These are phyloP conservation scores for Leccinum uliginosum DNA, from an alignment of 768 basidiomycete species.

Conservation along the genomic window DNA sequence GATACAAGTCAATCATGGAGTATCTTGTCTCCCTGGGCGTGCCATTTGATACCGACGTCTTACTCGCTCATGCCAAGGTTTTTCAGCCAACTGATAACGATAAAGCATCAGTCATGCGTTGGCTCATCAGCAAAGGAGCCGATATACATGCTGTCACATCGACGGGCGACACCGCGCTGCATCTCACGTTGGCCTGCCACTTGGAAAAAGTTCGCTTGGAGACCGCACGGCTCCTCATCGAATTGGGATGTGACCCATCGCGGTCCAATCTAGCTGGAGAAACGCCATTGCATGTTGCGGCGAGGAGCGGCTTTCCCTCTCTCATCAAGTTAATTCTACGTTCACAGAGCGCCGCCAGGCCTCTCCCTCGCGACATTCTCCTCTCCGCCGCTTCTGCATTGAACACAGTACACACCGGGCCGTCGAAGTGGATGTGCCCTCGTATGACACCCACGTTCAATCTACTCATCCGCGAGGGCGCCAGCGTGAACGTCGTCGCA, in stretches of 20 bases:
- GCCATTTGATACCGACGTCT: background rate
- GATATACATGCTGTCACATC: background rate
- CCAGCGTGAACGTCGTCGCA: background rate
- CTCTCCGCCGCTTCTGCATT: background rate
- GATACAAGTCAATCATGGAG: background rate
- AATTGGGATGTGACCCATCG: background rate
- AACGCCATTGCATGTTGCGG: conserved; percentile 1
- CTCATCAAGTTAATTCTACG: background rate
- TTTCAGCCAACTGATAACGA: background rate
- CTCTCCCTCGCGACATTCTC: background rate
- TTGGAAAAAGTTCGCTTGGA: background rate
- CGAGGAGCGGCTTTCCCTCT: background rate
- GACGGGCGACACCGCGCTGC: background rate
- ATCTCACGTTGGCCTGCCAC: background rate
- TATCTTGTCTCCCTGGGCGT: conserved; percentile 1
- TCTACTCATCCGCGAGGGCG: background rate
- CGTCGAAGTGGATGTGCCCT: background rate
- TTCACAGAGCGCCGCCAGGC: background rate
- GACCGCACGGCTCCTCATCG: background rate
- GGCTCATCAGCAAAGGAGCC: conserved; percentile 1
- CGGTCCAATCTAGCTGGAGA: background rate
- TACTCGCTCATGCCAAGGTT: background rate
- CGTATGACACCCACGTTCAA: background rate
- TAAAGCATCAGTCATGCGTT: background rate
- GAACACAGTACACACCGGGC: background rate